Base-by-base conservation (phyloP, 345 rosid genomes). In the Turritis glabra region DNA sequence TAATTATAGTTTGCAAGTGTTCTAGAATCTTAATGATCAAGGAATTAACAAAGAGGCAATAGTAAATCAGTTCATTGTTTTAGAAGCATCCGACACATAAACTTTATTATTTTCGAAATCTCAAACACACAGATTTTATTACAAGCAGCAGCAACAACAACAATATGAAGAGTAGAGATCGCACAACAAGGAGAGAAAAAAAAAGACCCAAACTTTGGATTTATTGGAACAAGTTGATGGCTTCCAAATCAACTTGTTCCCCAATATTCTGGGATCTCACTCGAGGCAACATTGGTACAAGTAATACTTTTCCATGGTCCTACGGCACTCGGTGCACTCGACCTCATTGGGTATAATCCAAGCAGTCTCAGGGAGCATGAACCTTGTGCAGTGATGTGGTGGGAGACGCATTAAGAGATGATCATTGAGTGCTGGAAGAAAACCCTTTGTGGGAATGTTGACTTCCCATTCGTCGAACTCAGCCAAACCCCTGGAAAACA, bases 281-380 rank as follows among this genome's bases (percentile, higher is more conserved):
- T 80, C 86, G 64, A 77, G 81, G 57, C 87, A 85, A 81, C 93
- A 90, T 29, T 77, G 86, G 74, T 86, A 88, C 84, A 85, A 77
- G 75, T 80, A 74, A 81, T 75, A 83, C 79, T 78, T 90, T 59
- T 86, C 87, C 96, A 88, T 85, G 50, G 72, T 44, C 33, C 85
- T 77, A 47, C 79, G 67, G 6, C 96, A 90, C 78, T 88, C 90
- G 0, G 86, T 77, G 67, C 93, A 90, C 22, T 78, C 84, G 32
- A 88, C 82, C 46, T 48, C 69, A 19, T 88, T 85, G 0, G 90
- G 91, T 50, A 87, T 76, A 19, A 67, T 76, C 19, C 84, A 88
- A n/a, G 79, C 53, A 21, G 83, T 70, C n/a, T 78, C 88, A 0
- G 90, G 91, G 15, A 90, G 82, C 52, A 82, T 71, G 53, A 90